Percentiles rank a stretch among this genome's conserved stretches.
Conservation (phyloP, 2,329 filamentous ascomycete genomes). For the Fusarium mundagurra region DNA sequence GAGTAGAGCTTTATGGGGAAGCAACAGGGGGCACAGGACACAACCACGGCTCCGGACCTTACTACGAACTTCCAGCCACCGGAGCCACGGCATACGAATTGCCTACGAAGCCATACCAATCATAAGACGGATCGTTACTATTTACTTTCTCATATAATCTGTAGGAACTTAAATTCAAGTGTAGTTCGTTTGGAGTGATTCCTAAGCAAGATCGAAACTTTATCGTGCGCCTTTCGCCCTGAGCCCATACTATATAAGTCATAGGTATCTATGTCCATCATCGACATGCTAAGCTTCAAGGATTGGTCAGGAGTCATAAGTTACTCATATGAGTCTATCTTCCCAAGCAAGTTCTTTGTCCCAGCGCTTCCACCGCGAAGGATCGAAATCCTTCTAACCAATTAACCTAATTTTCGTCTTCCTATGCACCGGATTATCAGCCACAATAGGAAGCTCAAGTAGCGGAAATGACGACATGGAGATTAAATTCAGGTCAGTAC, state of each 20-base stretch:
- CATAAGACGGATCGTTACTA: neutral
- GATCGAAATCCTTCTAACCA: neutral
- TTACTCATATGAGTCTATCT: rapidly evolving
- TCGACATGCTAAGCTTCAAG: no score
- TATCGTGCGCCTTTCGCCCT: rapidly evolving
- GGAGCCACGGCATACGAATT: neutral
- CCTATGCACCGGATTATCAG: neutral
- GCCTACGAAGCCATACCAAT: no score
- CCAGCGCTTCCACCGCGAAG: rapidly evolving
- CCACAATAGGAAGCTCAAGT: neutral
- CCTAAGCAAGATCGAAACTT: no score
- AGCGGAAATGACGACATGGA: rapidly evolving
- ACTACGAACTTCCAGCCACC: neutral
- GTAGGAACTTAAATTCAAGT: neutral
- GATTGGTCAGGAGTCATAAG: rapidly evolving
- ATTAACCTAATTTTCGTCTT: rapidly evolving
- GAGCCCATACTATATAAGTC: neutral
- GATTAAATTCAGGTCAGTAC: neutral
- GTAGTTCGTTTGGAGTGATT: neutral
- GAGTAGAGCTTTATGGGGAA: neutral
- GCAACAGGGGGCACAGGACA: neutral
- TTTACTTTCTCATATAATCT: neutral
- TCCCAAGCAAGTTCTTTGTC: rapidly evolving
- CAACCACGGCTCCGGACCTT: no score
- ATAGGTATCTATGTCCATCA: no score